Base-by-base conservation (phyloP, 495 filamentous ascomycete species). In the Cercophora newfieldiana region DNA sequence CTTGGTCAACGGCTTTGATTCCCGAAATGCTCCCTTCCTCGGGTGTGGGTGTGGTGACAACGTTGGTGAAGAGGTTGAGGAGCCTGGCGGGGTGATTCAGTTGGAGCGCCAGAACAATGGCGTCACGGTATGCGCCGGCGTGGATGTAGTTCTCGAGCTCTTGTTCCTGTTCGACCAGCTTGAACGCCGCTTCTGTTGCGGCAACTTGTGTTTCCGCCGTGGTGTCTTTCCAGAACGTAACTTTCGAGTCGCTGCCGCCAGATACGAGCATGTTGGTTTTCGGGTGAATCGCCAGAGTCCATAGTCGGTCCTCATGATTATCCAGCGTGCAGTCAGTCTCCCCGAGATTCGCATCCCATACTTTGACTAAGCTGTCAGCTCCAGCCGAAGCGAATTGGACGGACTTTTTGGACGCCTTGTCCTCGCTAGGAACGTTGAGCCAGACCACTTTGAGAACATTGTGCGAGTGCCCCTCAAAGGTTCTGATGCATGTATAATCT, bases 151-250 rank as follows among this genome's bases (percentile, higher is more conserved):
- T 99, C 72, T 94, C 87, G 19, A 99, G 83, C 63, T 91, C 83
- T 71, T 99, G 95, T 71, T 97, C 93, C 75, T 97, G 91, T 74
- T 98, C 94, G 30, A 98, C 85, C 29, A 92, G 91, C 67, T 87
- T 86, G 8, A 91, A 87, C 25, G 89, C 88, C 16, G 90, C 90
- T 14, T 83, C 83, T 25, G 88, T 86, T 1, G 87, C 81, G 8
- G 89, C 88, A 2, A 84, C 87, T 56, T 90, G 87, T 1, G 93
- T 97, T 60, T 88, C 83, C n/a, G 85, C 84, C 0, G 93, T 93
- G 7, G 94, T 97, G 71, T 99, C 95, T 66, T 86, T 86, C 95
- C 95, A 99, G 81, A 97, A 96, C 0, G 93, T 95, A 37, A 98
- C 87, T 2, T 91, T 90, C 61, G 91, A 90, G 76, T 98, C 95